Base-by-base conservation (phyloP, 257 asterid genomes). In the Fraxinus quadrangulata region DNA sequence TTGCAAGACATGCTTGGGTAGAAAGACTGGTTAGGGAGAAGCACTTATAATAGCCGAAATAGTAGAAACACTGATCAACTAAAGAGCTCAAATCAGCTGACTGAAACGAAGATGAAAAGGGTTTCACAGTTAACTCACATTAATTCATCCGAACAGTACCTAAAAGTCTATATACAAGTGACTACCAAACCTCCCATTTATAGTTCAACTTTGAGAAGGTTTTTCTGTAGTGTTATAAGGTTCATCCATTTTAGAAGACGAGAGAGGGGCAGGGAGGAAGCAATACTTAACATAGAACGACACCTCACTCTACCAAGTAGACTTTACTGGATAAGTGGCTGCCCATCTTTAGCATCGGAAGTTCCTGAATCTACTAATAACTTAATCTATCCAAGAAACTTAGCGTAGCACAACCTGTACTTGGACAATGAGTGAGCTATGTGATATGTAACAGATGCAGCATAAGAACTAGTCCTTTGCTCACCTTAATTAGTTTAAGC, bases 401-500 rank as follows among this genome's bases (percentile, higher is more conserved):
- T 49, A 21, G n/a, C 59, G 10, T 31, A 72, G 19, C 8, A 63
- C 36, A 3, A 2, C 21, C 17, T 70, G 30, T 17, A 54, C 40
- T 26, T 39, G 40, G 61, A 75, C 13, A 34, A 45, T 73, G 51
- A 42, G 28, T 28, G 21, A 40, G 21, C 66, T n/a, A 74, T 8
- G 78, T 17, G 77, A 69, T 56, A 70, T 10, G 74, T 67, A 63
- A 72, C 9, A 54, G 66, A 75, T 59, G 42, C 33, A 81, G 73
- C 78, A 75, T 36, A 63, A 12, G 54, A 71, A 56, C 45, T 69
- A 39, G 34, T 40, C 70, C 47, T 78, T 74, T 73, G 39, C 89
- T 14, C 76, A 94, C 99, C 98, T 96, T 93, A 84, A 96, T 96
- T 79, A 96, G 77, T 82, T 91, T 92, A 73, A 96, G 98, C 73